Base-by-base conservation (phyloP, 305 asterid genomes). In the Fraxinus sp. region DNA sequence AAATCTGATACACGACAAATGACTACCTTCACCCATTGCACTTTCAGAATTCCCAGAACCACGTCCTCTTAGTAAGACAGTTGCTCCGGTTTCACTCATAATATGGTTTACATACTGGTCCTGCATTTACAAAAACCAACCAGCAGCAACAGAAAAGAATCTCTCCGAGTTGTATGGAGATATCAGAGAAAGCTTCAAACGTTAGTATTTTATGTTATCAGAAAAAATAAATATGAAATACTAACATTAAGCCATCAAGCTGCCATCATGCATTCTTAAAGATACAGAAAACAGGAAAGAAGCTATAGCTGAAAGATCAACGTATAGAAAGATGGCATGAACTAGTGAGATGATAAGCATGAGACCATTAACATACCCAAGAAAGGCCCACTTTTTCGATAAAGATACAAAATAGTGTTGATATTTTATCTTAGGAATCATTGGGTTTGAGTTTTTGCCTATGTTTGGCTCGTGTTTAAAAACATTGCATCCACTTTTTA, bases 51-150 rank as follows among this genome's bases (percentile, higher is more conserved):
- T 76, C 77, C 93, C 96, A 78, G 97, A 94, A 80, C 91, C 94
- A 62, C 84, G 89, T 74, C 99, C 99, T 89, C 92, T 90, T 79
- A 97, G 87, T 84, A 88, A 83, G 84, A 92, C 97, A 77, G 90
- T 91, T 84, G 92, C 93, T 88, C 99, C 99, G 88, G 99, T 97
- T 97, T 93, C 99, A 92, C 93, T 94, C 97, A 94, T 92, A 89
- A 97, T 97, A 95, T 97, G 99, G 93, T 94, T 93, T 92, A 97
- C 91, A 91, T 91, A 94, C 90, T 97, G 98, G 86, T 92, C 98
- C 99, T 97, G 98, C 99, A 92, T 83, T 88, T 88, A 88, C 89
- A 90, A 94, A 96, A 92, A 85, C 93, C 98, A 92, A 88, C 95
- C 98, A 94, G 94, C 92, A 91, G 92, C 93, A 92, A 87, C 94